Percentiles rank a stretch among this genome's conserved stretches.
phyloP scores from a whole-genome alignment of 805 yeast species.

The Candida vartiovaarae region DNA sequence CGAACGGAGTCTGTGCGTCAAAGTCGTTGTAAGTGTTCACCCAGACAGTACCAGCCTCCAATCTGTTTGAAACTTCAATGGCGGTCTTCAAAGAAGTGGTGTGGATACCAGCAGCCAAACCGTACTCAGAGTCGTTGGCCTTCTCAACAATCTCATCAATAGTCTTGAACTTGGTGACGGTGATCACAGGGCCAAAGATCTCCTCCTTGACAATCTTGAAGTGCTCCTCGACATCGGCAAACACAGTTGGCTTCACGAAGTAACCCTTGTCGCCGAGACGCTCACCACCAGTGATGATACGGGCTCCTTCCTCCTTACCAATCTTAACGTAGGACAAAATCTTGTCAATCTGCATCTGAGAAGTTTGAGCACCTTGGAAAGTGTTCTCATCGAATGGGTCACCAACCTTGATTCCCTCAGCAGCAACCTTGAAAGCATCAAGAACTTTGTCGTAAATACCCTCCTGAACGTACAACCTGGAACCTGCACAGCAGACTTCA shows the following conservation, averaged over 20 bases:
- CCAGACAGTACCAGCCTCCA: conserved; percentile 89
- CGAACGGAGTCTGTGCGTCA: conserved; percentile 85
- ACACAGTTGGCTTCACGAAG: conserved; percentile 66
- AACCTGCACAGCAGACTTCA: conserved; percentile 94
- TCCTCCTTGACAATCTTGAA: conserved; percentile 71
- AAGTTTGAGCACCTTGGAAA: conserved; percentile 91
- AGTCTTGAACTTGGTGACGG: conserved; percentile 72
- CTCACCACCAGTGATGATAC: conserved; percentile 63
- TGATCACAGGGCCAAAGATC: conserved; percentile 89
- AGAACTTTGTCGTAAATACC: conserved; percentile 73
- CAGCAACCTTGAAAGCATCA: conserved; percentile 46
- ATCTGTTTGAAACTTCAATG: conserved; percentile 61
- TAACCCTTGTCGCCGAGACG: conserved; percentile 55
- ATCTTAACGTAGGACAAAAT: conserved; percentile 67
- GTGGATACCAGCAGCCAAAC: conserved; percentile 89
- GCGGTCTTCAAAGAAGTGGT: conserved; percentile 71
- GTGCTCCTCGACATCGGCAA: conserved; percentile 60
- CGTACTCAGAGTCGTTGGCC: conserved; percentile 81
- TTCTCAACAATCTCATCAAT: conserved; percentile 71
- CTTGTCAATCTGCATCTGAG: conserved; percentile 70
- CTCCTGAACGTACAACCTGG: conserved; percentile 85
- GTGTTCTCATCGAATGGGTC: conserved; percentile 73
- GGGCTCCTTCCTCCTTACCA: conserved; percentile 83
- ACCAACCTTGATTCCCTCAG: conserved; percentile 62
- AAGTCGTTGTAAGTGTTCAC: conserved; percentile 86